Percentiles rank a stretch among this genome's conserved stretches.
phyloP scores from a whole-genome alignment of 208 protist species.

The Trichomonas gallinae region DNA sequence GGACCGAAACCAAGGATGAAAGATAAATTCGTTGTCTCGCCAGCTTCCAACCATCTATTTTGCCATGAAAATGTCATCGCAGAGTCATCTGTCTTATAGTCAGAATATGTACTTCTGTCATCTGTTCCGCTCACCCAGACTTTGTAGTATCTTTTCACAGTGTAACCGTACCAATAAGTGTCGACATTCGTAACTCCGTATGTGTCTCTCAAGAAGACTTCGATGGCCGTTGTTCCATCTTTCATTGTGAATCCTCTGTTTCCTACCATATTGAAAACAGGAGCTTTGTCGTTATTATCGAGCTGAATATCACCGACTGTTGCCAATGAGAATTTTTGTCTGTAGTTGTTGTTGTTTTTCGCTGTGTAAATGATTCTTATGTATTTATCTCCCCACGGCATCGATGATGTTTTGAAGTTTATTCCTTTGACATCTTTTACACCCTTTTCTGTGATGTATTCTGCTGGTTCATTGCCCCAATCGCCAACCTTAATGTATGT shows the following conservation, averaged over 20 bases:
- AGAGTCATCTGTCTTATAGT: background rate
- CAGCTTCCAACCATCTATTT: background rate
- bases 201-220: background rate
- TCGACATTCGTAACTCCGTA: background rate
- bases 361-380: too few species aligned
- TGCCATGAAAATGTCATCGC: background rate
- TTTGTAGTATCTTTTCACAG: background rate
- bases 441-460: too few species aligned
- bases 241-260: background rate
- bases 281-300: background rate
- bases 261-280: background rate
- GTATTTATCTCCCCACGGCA: too few species aligned
- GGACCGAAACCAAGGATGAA: background rate
- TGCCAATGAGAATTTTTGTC: too few species aligned
- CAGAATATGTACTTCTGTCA: background rate
- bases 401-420: too few species aligned
- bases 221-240: background rate
- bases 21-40: background rate
- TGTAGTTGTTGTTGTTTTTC: too few species aligned
- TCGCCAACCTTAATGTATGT: too few species aligned
- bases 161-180: background rate
- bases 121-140: background rate
- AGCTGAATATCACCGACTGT: background rate
- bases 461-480: too few species aligned
- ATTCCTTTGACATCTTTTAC: too few species aligned